Evolutionary conservation across 805 yeast genomes (phyloP).

Genomic region (Phaffomyces opuntiae): DNA sequence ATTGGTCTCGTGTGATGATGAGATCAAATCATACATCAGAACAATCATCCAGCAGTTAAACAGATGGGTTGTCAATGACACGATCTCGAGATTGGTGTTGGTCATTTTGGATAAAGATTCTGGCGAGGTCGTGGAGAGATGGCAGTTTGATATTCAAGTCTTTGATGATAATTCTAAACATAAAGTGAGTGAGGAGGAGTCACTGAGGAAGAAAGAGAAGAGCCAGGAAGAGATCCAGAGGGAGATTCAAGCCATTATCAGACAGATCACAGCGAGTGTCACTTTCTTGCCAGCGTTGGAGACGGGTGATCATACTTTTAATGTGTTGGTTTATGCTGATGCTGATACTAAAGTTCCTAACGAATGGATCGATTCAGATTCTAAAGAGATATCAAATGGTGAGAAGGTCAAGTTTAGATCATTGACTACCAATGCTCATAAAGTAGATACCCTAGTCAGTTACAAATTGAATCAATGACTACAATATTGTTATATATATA

Average conservation of each 20-base stretch:
- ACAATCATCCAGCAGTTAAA: slow-evolving; percentile 63
- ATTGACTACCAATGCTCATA: slow-evolving; percentile 61
- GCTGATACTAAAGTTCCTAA: slow-evolving; percentile 59
- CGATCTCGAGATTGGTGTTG: slow-evolving; percentile 60
- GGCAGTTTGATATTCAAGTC: slow-evolving; percentile 73
- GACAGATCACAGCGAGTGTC: slow-evolving; percentile 85
- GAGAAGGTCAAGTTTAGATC: slow-evolving; percentile 67
- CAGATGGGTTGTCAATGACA: slow-evolving; percentile 66
- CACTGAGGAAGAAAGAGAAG: slow-evolving; percentile 3
- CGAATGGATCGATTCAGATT: slow-evolving; percentile 81
- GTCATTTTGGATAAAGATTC: slow-evolving; percentile 65
- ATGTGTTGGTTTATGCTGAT: slow-evolving; percentile 77
- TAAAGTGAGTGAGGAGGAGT: slow-evolving; percentile 4
- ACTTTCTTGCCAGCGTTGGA: slow-evolving; percentile 76
- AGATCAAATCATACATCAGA: slow-evolving; percentile 61
- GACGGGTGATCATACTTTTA: slow-evolving; percentile 63
- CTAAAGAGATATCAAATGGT: slow-evolving; percentile 43
- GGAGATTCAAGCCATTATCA: slow-evolving; percentile 78
- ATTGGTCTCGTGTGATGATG: slow-evolving; percentile 67
- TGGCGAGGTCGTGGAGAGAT: slow-evolving; percentile 67
- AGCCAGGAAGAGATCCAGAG: slow-evolving; percentile 46
- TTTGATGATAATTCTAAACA: slow-evolving; percentile 18
- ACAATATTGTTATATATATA: neutral
- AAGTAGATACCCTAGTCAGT: slow-evolving; percentile 64
- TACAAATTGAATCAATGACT: slow-evolving; percentile 21